Base-by-base conservation (phyloP, 2,329 filamentous ascomycete genomes). In the Trichoderma arundinaceum region DNA sequence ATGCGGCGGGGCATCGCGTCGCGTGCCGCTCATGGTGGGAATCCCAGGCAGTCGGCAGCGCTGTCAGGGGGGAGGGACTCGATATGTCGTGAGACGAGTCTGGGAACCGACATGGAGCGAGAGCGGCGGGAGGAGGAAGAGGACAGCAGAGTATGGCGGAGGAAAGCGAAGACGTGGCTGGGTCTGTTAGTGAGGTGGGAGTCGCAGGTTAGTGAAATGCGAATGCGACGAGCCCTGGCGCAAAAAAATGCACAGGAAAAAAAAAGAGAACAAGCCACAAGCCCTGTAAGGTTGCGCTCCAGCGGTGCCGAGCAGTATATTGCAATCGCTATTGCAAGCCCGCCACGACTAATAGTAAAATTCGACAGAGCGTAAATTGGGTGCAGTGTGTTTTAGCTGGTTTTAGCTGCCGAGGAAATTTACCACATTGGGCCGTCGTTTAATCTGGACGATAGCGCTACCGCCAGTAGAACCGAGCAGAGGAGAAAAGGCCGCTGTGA, bases 1-100 rank as follows among this genome's bases (percentile, higher is more conserved):
- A 58, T 71, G 71, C 66, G 70, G 74, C 72, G 73, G 75, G 71
- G 73, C 73, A 73, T 75, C 72, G 69, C 69, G 71, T 72, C 71
- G 73, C 71, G 70, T 68, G 71, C 71, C 72, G 73, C 71, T 71
- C 77, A 78, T 78, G 71, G 67, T 70, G 69, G 69, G 66, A 67
- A 52, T 66, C 65, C 66, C 66, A 66, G 38, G 48, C 51, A 63
- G 28, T 39, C 64, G 49, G 62, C 67, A 41, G 58, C 59, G 65
- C 59, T 52, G 51, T 57, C 54, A 48, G 52, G 59, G 32, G 52
- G 51, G 52, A 66, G 52, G 61, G 54, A 28, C 43, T 68, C 68
- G 46, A 64, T 54, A 51, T 51, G 46, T 60, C 60, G 66, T 52
- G 60, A 48, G 66, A 54, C 65, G 62, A 58, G 61, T 33, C 53